Base-by-base conservation (phyloP, 2,329 filamentous ascomycete species). In the Aulographum hederae region DNA sequence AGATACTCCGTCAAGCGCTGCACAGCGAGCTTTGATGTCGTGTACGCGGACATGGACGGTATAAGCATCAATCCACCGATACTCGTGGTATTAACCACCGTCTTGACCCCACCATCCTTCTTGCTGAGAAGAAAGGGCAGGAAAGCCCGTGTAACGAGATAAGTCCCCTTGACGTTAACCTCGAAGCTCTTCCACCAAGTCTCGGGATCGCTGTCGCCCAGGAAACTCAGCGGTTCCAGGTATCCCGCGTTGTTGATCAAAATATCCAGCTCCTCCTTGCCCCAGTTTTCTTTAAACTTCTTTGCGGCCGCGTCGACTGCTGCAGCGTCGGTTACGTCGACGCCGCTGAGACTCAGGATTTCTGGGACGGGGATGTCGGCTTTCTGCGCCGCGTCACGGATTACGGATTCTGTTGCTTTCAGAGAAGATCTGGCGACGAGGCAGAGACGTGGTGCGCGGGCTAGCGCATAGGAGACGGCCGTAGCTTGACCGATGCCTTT, bases 401-500 rank as follows among this genome's bases (percentile, higher is more conserved):
- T 43, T 0, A 51, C 48, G 6, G 35, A 25, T n/a, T 46, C 46
- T 0, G 61, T 43, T 1, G 51, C 46, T 4, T 50, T 41, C 4
- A 67, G 49, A 12, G 49, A 41, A 3, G 60, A 65, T 15, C 70
- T 61, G 1, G 67, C 68, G 5, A 51, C 60, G 14, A 74, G 51
- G n/a, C 60, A 61, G 34, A 76, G 66, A 18, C 50, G 45, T 0
- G 59, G 54, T 18, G 59, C 61, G 4, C 32, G 11, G 12, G 28
- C 28, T 32, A 6, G 14, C 10, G 32, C 32, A 20, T 32, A 34
- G 8, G 14, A 18, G 8, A 34, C n/a, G 29, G 28, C 28, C 6
- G 20, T 34, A 16, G 28, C 13, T 10, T 17, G 28, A 20, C 32
- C 32, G 19, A 34, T 34, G n/a, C 27, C 37, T 21, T 31, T 41